These are phyloP conservation scores for Panellus pusillus DNA, from an alignment of 768 basidiomycete species.

Conservation along the genomic window DNA sequence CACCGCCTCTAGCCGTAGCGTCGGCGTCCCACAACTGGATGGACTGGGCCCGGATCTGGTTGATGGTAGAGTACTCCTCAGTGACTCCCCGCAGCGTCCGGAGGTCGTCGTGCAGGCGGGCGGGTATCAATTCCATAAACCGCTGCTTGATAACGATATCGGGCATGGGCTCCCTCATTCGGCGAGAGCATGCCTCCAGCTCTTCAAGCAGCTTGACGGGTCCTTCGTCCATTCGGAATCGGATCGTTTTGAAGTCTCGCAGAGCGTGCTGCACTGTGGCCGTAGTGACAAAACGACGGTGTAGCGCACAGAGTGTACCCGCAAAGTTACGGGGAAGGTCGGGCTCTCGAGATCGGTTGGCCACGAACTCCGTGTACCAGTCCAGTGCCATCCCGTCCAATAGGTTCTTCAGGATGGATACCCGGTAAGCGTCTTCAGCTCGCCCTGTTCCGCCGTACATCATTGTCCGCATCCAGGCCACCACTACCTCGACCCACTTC, in stretches of 20 bases:
- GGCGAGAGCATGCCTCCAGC: neutral
- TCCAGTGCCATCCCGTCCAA: neutral
- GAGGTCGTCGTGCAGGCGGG: neutral
- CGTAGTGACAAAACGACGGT: neutral
- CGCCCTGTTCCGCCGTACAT: neutral
- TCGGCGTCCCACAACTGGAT: neutral
- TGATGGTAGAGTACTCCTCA: neutral
- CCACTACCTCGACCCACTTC: neutral
- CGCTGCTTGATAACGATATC: neutral
- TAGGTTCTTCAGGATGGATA: neutral
- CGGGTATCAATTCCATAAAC: constrained; percentile 2
- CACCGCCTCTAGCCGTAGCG: too few relatives aligned
- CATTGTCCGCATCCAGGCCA: constrained; percentile 1
- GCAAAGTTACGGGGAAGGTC: neutral
- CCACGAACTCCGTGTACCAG: neutral
- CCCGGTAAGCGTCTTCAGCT: neutral
- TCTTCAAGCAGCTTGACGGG: neutral
- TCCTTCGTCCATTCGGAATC: neutral
- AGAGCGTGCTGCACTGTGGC: neutral
- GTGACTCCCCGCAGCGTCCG: neutral
- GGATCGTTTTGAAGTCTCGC: neutral
- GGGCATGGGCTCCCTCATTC: neutral
- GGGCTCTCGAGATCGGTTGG: neutral
- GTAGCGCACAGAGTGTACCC: neutral
- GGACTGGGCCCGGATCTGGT: neutral